These are phyloP conservation scores for Posidonia oceanica DNA, from an alignment of 116 monocot species.

Conservation along the genomic window DNA sequence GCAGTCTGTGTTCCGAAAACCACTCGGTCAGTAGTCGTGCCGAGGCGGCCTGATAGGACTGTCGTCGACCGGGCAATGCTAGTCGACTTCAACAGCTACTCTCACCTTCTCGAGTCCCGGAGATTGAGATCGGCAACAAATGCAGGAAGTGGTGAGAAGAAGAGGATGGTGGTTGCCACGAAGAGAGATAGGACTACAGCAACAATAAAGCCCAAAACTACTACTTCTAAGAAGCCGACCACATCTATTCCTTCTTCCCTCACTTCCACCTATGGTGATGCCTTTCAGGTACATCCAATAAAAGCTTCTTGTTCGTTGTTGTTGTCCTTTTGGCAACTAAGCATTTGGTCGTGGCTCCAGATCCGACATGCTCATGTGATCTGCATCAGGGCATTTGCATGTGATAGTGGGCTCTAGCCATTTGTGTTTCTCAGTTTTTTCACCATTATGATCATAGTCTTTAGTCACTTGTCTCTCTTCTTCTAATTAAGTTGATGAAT, in stretches of 20 bases:
- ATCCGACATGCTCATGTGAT: background rate
- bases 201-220: no score
- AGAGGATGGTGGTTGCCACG: background rate
- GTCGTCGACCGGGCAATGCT: slow-evolving; percentile 8
- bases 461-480: no score
- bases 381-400: background rate
- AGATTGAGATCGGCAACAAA: background rate
- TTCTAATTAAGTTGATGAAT: no score
- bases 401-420: background rate
- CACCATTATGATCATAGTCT: background rate
- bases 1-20: slow-evolving; percentile 55
- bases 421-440: background rate
- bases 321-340: background rate
- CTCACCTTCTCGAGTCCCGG: slow-evolving; percentile 1
- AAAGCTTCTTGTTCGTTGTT: background rate
- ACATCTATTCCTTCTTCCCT: background rate
- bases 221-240: background rate
- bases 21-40: slow-evolving; percentile 24
- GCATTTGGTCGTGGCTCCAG: no score
- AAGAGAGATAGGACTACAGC: background rate
- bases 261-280: slow-evolving; percentile 5
- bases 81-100: slow-evolving; percentile 11
- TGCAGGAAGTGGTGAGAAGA: background rate
- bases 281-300: slow-evolving; percentile 13
- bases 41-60: slow-evolving; percentile 28